Base-by-base conservation (phyloP, 495 filamentous ascomycete genomes). In the Penicillium diatomitis region DNA sequence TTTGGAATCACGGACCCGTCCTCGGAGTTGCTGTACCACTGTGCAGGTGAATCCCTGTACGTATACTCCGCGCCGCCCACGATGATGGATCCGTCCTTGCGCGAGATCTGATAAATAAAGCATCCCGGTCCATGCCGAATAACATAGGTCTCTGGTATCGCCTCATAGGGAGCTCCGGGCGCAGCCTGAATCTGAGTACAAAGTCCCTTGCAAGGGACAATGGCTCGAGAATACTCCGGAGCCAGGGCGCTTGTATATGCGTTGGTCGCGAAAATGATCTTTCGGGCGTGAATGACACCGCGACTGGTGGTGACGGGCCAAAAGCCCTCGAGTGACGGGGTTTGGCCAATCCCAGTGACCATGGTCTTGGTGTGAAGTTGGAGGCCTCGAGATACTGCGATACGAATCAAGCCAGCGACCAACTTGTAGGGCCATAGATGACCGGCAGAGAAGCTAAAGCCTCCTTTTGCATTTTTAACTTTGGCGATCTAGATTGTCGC, bases 21-120 rank as follows among this genome's bases (percentile, higher is more conserved):
- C 45, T 72, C 64, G 3, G 63, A 32, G 68, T 54, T 37, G 47
- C 63, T 33, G 70, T 76, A 61, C 88, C 85, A 65, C 79, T 79
- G 32, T 63, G 76, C 11, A 57, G 72, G 38, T 70, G 78, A 48
- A 61, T 81, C 55, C 76, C 76, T 28, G 59, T 60, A 57, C 70
- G 53, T 32, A 8, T 72, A 67, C 34, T 74, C 70, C 0, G 72
- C 77, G 4, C 84, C 67, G 1, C 84, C 85, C 10, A 86, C 84
- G 10, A 87, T 83, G 8, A 89, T 86, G 12, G 86, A 65, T n/a
- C 88, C 77, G 50, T 88, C 83, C 4, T 80, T 80, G 0, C 82
- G 66, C 8, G 77, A 66, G 2, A 87, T 80, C 74, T 88, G 81
- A 51, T 90, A 91, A 35, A 57, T 61, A 27, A 39, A 57, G 4